Conservation (phyloP, 345 rosid species). For the Bruguiera gymnorhiza region DNA sequence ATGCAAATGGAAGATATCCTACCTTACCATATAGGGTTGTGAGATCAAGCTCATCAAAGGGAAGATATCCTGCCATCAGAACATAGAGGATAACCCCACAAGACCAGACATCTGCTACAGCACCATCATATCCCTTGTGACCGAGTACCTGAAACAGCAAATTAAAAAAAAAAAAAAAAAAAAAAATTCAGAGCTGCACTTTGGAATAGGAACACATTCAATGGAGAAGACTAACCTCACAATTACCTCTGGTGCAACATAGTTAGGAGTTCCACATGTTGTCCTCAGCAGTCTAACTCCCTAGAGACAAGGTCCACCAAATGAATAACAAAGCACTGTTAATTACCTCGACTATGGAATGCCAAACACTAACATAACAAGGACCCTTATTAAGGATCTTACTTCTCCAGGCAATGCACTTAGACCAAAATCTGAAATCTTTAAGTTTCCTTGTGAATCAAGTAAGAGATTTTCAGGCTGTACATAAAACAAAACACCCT, state of each 20-base stretch:
- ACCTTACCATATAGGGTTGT: slow-evolving; percentile 93
- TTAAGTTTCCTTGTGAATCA: slow-evolving; percentile 86
- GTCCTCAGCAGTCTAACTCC: slow-evolving; percentile 84
- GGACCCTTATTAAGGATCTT: slow-evolving; percentile 21
- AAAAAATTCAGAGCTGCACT: slow-evolving; percentile 10
- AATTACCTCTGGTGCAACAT: slow-evolving; percentile 96
- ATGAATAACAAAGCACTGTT: slow-evolving; percentile 1
- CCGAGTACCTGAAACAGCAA: slow-evolving; percentile 66
- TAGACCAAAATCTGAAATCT: slow-evolving; percentile 94
- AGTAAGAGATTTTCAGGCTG: slow-evolving; percentile 97
- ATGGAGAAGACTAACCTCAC: not conserved
- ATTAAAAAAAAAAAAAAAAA: slow-evolving; percentile 9
- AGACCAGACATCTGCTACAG: slow-evolving; percentile 96
- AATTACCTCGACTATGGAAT: not conserved
- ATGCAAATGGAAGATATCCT: slow-evolving; percentile 26
- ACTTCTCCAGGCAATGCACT: slow-evolving; percentile 87
- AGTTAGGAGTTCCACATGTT: slow-evolving; percentile 96
- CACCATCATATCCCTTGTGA: slow-evolving; percentile 96
- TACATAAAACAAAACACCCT: slow-evolving; percentile 7
- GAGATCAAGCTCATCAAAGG: slow-evolving; percentile 96
- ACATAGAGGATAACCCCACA: slow-evolving; percentile 96
- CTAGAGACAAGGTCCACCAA: slow-evolving; percentile 32
- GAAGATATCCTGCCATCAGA: slow-evolving; percentile 94
- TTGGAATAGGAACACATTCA: not conserved
- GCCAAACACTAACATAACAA: not conserved